Evolutionary conservation across 345 rosid species (phyloP).

Genomic region (Populus deltoides): DNA sequence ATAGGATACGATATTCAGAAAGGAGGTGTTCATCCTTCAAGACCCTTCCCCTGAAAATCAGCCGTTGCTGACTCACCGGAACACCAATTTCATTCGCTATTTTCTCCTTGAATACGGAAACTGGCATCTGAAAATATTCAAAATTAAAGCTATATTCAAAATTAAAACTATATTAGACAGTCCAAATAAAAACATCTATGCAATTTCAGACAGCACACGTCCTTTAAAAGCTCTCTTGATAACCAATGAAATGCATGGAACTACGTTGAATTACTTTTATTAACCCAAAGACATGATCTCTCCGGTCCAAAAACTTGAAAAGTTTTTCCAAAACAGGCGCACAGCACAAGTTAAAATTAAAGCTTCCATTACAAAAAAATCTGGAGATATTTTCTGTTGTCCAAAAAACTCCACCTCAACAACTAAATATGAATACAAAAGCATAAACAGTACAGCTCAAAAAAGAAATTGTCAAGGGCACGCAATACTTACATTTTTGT

Average conservation of each 20-base stretch:
- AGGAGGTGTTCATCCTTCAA: slow-evolving; percentile 85
- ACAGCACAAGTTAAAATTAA: not conserved
- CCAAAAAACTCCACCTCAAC: not conserved
- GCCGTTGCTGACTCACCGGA: slow-evolving; percentile 81
- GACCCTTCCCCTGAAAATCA: slow-evolving; percentile 89
- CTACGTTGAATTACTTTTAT: not conserved
- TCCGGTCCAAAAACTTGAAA: not conserved
- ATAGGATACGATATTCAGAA: slow-evolving; percentile 89
- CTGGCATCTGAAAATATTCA: slow-evolving; percentile 56
- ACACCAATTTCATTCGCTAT: slow-evolving; percentile 67
- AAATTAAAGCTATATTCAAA: slow-evolving; percentile 9
- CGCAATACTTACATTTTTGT: slow-evolving; percentile 60
- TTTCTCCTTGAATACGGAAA: slow-evolving; percentile 79
- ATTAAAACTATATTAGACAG: slow-evolving; percentile 2
- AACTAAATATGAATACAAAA: not conserved
- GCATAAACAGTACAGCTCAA: not conserved
- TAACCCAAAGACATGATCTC: not conserved
- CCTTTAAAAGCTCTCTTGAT: not conserved
- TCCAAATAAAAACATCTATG: not conserved
- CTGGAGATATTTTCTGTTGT: not conserved
- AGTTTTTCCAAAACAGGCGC: not conserved
- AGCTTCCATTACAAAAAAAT: not conserved
- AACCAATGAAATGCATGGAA: not conserved
- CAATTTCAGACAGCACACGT: not conserved
- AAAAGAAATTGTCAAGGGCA: not conserved